Evolutionary conservation across 495 filamentous ascomycete genomes (phyloP), one percentile per base, ranked within the genome.

Genomic region (Polyplosphaeria fusca): DNA sequence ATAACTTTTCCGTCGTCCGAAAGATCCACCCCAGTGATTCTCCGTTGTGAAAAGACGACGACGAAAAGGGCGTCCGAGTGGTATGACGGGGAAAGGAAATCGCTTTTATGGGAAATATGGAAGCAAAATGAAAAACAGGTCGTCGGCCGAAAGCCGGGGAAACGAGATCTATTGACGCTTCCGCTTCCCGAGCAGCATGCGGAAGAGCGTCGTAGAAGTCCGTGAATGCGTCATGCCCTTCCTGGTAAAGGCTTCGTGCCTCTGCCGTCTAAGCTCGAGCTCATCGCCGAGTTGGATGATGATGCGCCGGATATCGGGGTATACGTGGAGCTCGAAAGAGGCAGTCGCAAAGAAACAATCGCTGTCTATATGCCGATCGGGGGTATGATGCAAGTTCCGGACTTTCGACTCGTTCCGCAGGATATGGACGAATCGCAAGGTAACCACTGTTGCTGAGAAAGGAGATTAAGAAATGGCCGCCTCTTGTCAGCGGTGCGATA

Each of bases 331-430:
- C 67, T 64, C 65, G 59, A 67, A 68, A 69, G 69, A 67, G 38
- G 59, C 57, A 59, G 52, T 52, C 47, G 66, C 72, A 72, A 73
- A 71, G 73, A 75, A 86, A 83, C 77, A 76, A 79, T 86, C 84
- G 84, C 83, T 85, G 77, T 89, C 86, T 89, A 88, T 86, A 82
- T 86, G 81, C 82, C 71, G 72, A 68, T 63, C 62, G 78, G 77
- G n/a, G 78, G 77, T 78, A 77, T 75, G 71, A 74, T 67, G 74
- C 75, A 52, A 67, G 64, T 74, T 72, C 66, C 65, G 68, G 64
- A 73, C 73, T 72, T 71, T 69, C 71, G 64, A 58, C 53, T 55
- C 58, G 55, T 59, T 54, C 39, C 53, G 58, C 47, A 52, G 40
- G 46, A 38, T 39, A 52, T 48, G 58, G 55, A 45, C 59, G 56